Evolutionary conservation across 768 basidiomycete genomes (phyloP).

Genomic region (Mycena pura): DNA sequence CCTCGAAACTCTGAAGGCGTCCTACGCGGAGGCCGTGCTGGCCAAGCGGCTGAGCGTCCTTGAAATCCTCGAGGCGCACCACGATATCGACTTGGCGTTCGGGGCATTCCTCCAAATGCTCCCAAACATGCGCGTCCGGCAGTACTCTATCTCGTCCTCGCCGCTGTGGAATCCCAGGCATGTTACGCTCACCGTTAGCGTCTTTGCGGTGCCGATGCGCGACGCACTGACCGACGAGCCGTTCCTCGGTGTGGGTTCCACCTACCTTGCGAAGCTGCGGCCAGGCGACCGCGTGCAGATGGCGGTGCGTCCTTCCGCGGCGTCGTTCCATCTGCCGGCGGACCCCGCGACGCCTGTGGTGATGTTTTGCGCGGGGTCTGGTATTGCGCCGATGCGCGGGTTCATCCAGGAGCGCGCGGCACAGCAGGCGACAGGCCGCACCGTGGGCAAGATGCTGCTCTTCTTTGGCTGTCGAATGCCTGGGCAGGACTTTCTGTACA

Average conservation of each 20-base stretch:
- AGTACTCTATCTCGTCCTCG: conserved; percentile 58
- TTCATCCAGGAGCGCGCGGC: conserved; percentile 57
- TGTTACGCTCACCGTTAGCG: conserved; percentile 50
- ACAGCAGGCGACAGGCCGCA: conserved; percentile 48
- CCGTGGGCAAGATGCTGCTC: conserved; percentile 45
- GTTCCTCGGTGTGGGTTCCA: conserved; percentile 54
- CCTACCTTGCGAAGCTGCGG: conserved; percentile 45
- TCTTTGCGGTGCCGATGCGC: conserved; percentile 44
- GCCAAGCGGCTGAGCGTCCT: conserved; percentile 45
- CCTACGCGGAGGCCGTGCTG: conserved; percentile 41
- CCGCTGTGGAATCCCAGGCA: conserved; percentile 48
- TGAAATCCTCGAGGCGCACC: conserved; percentile 47
- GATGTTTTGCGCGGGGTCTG: conserved; percentile 54
- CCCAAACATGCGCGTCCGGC: conserved; percentile 52
- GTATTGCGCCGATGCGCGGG: conserved; percentile 54
- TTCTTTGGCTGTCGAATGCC: conserved; percentile 55
- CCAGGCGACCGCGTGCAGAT: conserved; percentile 49
- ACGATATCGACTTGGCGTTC: conserved; percentile 41
- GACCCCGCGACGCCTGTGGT: conserved; percentile 22
- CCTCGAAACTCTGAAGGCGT: conserved; percentile 34
- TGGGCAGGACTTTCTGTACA: conserved; percentile 49
- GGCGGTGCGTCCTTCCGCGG: conserved; percentile 44
- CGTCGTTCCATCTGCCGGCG: conserved; percentile 48
- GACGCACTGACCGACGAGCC: conserved; percentile 26
- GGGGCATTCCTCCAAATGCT: conserved; percentile 46